Evolutionary conservation across 1,139 yeast species (phyloP).

Genomic region (Yamadazyma atmosphaerica): DNA sequence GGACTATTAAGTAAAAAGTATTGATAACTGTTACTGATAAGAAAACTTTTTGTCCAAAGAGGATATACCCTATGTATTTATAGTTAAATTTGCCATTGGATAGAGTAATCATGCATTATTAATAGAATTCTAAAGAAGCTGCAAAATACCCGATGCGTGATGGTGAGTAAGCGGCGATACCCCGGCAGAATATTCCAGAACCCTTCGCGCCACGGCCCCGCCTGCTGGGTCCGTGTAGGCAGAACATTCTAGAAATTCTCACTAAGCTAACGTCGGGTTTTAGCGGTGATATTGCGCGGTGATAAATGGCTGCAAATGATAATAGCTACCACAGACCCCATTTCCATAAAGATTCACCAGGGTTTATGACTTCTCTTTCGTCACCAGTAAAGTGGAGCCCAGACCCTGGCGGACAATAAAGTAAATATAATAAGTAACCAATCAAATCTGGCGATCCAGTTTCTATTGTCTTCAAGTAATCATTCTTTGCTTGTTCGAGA

Average conservation of each 20-base stretch:
- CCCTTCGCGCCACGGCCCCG: slow-evolving; percentile 4
- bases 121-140: slow-evolving; percentile 6
- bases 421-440: slow-evolving; percentile 28
- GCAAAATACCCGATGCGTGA: slow-evolving; percentile 5
- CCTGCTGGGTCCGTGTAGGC: not conserved
- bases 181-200: slow-evolving; percentile 6
- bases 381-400: slow-evolving; percentile 36
- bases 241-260: slow-evolving; percentile 10
- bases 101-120: not conserved
- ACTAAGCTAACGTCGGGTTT: not conserved
- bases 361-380: slow-evolving; percentile 56
- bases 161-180: not conserved
- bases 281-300: not conserved
- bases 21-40: not conserved
- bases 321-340: not conserved
- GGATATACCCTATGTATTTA: slow-evolving; percentile 1
- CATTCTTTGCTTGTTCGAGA: not conserved
- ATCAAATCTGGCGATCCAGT: slow-evolving; percentile 13
- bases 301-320: slow-evolving; percentile 1
- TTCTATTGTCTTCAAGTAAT: not conserved
- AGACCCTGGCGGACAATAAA: slow-evolving; percentile 34
- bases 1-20: too few relatives aligned
- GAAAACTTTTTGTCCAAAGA: too few relatives aligned
- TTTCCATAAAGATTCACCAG: slow-evolving; percentile 51
- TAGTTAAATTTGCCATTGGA: slow-evolving; percentile 7